phyloP scores from a whole-genome alignment of 768 basidiomycete species.

The Calocybe indica region DNA sequence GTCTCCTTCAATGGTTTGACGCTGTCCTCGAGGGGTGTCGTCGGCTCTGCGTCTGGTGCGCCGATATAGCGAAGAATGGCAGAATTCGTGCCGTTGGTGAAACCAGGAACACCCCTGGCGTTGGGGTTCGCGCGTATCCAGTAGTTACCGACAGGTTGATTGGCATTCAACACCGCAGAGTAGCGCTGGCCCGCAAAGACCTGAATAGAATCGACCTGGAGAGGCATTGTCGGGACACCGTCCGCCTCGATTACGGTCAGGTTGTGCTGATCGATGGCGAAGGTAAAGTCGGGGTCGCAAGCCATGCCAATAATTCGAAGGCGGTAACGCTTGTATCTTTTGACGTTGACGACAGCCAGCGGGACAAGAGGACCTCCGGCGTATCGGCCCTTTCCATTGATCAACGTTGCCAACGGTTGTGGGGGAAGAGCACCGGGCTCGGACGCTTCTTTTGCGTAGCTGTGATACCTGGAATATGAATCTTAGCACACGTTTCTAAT shows the following conservation, averaged over 20 bases:
- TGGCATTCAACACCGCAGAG: constrained; percentile 34
- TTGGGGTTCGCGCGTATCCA: constrained; percentile 36
- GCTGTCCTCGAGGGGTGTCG: constrained; percentile 12
- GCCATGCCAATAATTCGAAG: constrained; percentile 29
- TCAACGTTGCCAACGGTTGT: constrained; percentile 11
- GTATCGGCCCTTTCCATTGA: constrained; percentile 35
- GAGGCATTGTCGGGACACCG: constrained; percentile 32
- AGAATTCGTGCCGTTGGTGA: constrained; percentile 33
- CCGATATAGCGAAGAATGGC: constrained; percentile 48
- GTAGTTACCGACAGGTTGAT: constrained; percentile 45
- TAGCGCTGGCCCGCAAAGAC: constrained; percentile 33
- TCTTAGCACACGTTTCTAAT: background rate
- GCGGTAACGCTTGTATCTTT: constrained; percentile 26
- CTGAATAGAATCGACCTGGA: constrained; percentile 35
- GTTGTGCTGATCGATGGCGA: constrained; percentile 39
- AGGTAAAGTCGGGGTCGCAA: constrained; percentile 30
- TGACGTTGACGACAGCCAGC: constrained; percentile 30
- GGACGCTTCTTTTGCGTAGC: constrained; percentile 1
- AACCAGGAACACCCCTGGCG: constrained; percentile 13
- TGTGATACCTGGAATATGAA: constrained; percentile 6
- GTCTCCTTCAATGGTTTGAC: background rate
- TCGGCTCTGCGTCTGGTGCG: constrained; percentile 37
- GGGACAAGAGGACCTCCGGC: constrained; percentile 13
- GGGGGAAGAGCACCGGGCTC: constrained; percentile 3
- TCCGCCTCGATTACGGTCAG: constrained; percentile 53